phyloP scores from a whole-genome alignment of 257 asterid species.

The Solanum sparsipilum region DNA sequence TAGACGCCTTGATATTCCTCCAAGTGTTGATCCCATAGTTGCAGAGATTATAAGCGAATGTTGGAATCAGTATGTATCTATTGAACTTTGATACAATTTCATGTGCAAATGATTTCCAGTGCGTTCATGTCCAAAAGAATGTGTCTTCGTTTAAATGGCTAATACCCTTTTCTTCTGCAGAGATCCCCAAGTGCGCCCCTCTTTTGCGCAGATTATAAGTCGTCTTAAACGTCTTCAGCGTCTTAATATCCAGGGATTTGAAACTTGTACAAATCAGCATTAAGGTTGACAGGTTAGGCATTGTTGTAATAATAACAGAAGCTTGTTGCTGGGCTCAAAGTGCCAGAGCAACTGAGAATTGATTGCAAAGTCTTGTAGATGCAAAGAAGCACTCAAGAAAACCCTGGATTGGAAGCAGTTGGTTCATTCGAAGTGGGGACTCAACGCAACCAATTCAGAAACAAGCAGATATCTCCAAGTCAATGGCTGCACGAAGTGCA shows the following conservation, averaged over 20 bases:
- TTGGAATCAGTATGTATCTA: conserved; percentile 64
- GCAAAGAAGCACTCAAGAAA: conserved; percentile 4
- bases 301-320: conserved; percentile 23
- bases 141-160: neutral
- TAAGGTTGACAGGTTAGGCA: conserved; percentile 1
- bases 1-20: conserved; percentile 65
- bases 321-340: conserved; percentile 22
- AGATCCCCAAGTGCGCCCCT: conserved; percentile 67
- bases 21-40: conserved; percentile 58
- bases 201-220: conserved; percentile 73
- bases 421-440: conserved; percentile 94
- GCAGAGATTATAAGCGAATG: conserved; percentile 71
- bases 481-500: conserved; percentile 40
- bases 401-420: conserved; percentile 45
- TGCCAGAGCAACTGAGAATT: conserved; percentile 16
- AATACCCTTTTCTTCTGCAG: conserved; percentile 31
- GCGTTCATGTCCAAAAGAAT: neutral
- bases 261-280: conserved; percentile 22
- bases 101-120: neutral
- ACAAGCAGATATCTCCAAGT: conserved; percentile 13
- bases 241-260: conserved; percentile 36
- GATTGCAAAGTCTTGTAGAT: conserved; percentile 17
- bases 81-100: neutral
- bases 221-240: conserved; percentile 68
- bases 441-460: conserved; percentile 35